These are phyloP conservation scores for Solanum chilense DNA, from an alignment of 257 asterid genomes.

Conservation along the genomic window DNA sequence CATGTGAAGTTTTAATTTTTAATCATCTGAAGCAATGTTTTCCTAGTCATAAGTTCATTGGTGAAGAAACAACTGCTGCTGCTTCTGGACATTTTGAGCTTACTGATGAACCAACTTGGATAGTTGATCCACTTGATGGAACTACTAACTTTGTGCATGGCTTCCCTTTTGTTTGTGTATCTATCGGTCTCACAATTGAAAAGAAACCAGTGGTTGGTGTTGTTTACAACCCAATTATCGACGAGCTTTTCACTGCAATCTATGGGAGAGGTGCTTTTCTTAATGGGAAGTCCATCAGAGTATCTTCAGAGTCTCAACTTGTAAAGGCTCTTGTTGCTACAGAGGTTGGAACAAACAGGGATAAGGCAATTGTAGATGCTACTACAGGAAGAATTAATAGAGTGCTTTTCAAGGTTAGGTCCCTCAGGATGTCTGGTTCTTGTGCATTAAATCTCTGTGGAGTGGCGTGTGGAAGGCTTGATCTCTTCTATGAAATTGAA, in stretches of 20 bases:
- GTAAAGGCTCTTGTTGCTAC: conserved; percentile 73
- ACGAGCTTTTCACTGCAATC: conserved; percentile 74
- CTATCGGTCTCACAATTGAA: conserved; percentile 74
- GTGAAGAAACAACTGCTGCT: conserved; percentile 89
- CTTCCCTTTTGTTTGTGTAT: conserved; percentile 80
- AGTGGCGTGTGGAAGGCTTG: conserved; percentile 79
- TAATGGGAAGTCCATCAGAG: conserved; percentile 66
- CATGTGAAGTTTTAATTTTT: conserved; percentile 72
- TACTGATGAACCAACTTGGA: conserved; percentile 95
- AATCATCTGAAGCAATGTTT: conserved; percentile 42
- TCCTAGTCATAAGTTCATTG: conserved; percentile 86
- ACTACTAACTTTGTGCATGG: conserved; percentile 96
- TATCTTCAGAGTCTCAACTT: conserved; percentile 67
- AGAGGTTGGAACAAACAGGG: conserved; percentile 77
- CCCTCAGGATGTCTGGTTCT: conserved; percentile 82
- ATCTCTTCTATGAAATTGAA: conserved; percentile 62
- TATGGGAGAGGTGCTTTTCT: conserved; percentile 74
- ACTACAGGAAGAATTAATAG: conserved; percentile 49
- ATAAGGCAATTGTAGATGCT: conserved; percentile 53
- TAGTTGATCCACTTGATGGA: conserved; percentile 95
- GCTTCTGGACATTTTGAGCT: conserved; percentile 57
- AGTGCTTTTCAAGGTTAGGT: conserved; percentile 74
- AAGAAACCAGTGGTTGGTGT: conserved; percentile 68
- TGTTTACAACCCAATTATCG: conserved; percentile 69
- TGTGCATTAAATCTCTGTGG: conserved; percentile 87